Base-by-base conservation (phyloP, 192 early-diverging fungal genomes). In the Coemansia sp. region DNA sequence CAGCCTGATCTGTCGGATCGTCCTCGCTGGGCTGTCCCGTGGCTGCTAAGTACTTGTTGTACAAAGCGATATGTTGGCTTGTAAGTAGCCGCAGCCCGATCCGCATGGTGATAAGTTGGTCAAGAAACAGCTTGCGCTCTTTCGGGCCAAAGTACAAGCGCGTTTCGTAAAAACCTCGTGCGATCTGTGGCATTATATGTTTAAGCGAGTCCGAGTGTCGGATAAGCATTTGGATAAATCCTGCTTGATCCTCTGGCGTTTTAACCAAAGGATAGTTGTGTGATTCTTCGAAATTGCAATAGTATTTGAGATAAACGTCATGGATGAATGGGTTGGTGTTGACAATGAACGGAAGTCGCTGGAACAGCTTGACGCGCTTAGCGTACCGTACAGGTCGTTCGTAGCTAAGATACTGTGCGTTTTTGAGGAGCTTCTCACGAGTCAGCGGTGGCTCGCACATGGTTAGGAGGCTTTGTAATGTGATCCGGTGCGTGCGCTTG, bases 291-390 rank as follows among this genome's bases (percentile, higher is more conserved):
- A 92, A 89, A 28, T 91, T 87, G 35, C 84, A 74, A 58, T 81
- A 86, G 61, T 91, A 92, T 1, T 92, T 81, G 31, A 85, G 64
- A 73, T 94, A 94, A 12, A 94, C 85, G 28, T 68, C 65, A 56
- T 88, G 82, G 61, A 97, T 92, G 65, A 91, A 82, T 0, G 95
- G 95, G 67, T 97, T 97, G 31, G 92, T 89, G 53, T 92, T 94
- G 35, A 97, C 94, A 58, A 97, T 97, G 67, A 91, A 95, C 0
- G 93, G 94, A 13, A 95, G 83, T 40, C 84, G 88, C 71, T 95
- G 91, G 33, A 95, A 87, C 5, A 89, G 90, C 63, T 86, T 85
- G 13, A 81, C 62, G 5, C 93, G 86, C 51, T 90, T 72, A 25
- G 93, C 94, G 58, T 95, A 75, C 7, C 95, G 86, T 43, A 91